Evolutionary conservation across 306 rosid species (phyloP).

Genomic region (Acacia acuminata): DNA sequence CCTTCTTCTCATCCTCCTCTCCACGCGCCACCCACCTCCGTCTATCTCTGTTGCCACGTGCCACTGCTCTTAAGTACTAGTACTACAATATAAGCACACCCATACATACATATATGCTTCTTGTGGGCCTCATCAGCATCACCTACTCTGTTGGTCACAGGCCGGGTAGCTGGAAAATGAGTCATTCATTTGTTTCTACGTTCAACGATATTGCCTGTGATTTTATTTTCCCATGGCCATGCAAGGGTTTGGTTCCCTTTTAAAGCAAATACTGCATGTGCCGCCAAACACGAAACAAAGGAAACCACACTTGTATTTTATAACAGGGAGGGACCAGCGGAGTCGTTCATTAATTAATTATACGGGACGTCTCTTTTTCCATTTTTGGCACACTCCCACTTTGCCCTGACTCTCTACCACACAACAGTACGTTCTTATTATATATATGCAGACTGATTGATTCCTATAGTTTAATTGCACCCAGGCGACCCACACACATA

Average conservation of each 20-base stretch:
- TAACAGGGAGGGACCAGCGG: not conserved
- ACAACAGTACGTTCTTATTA: not conserved
- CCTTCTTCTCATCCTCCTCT: not conserved
- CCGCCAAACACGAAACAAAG: too few relatives aligned
- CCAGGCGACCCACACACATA: not conserved
- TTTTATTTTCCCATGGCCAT: too few relatives aligned
- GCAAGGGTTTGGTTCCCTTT: not conserved
- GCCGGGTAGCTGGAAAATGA: too few relatives aligned
- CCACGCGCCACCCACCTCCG: not conserved
- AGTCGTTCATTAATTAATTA: not conserved
- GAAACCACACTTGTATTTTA: not conserved
- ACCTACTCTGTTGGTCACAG: not conserved
- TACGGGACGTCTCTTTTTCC: not conserved
- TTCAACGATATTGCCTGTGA: not conserved
- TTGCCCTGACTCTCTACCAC: not conserved
- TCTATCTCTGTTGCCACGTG: too few relatives aligned
- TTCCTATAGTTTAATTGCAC: too few relatives aligned
- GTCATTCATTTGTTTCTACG: not conserved
- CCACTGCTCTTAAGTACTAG: too few relatives aligned
- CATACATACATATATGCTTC: not conserved
- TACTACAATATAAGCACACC: too few relatives aligned
- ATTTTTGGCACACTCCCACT: conserved; percentile 11
- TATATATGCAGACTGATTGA: too few relatives aligned
- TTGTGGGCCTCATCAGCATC: too few relatives aligned
- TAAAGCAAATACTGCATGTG: not conserved